A percentile compares a stretch with the other conserved stretches of the same genome.
phyloP scores from a whole-genome alignment of 192 early-diverging fungal species.

The Podila horticola region DNA sequence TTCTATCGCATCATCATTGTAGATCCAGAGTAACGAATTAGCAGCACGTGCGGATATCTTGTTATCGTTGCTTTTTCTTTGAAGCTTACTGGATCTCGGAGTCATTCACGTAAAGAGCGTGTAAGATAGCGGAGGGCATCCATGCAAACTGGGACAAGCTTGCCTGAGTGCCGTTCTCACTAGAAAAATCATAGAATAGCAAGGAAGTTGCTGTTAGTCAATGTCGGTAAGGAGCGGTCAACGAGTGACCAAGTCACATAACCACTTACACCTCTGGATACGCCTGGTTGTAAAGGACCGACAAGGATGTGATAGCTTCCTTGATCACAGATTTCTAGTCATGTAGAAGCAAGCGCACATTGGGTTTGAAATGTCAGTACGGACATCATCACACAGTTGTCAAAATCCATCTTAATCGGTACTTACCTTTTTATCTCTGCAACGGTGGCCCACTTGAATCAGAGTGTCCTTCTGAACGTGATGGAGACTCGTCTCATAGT shows the following conservation, averaged over 20 bases:
- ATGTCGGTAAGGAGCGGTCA: too few species aligned
- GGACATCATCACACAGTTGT: too few species aligned
- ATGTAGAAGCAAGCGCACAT: neutral
- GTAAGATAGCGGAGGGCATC: constrained; percentile 86
- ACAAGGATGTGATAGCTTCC: constrained; percentile 80
- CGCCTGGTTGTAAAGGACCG: constrained; percentile 77
- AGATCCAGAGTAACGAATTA: too few species aligned
- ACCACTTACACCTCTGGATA: constrained; percentile 74
- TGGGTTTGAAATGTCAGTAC: neutral
- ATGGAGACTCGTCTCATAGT: constrained; percentile 65
- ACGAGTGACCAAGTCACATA: neutral
- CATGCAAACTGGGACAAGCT: constrained; percentile 74
- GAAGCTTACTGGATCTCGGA: constrained; percentile 73
- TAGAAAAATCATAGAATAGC: constrained; percentile 2
- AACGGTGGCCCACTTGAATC: constrained; percentile 75
- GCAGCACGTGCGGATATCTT: neutral
- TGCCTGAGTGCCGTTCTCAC: constrained; percentile 61
- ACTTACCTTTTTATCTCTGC: constrained; percentile 86
- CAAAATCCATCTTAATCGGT: neutral
- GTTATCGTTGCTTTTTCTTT: neutral
- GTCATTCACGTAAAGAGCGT: constrained; percentile 89
- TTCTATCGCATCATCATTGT: constrained; percentile 22
- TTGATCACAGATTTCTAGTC: constrained; percentile 48
- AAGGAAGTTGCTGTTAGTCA: neutral
- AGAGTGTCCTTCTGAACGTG: constrained; percentile 68